phyloP scores from a whole-genome alignment of 2,329 filamentous ascomycete species.

The Remersonia thermophila region DNA sequence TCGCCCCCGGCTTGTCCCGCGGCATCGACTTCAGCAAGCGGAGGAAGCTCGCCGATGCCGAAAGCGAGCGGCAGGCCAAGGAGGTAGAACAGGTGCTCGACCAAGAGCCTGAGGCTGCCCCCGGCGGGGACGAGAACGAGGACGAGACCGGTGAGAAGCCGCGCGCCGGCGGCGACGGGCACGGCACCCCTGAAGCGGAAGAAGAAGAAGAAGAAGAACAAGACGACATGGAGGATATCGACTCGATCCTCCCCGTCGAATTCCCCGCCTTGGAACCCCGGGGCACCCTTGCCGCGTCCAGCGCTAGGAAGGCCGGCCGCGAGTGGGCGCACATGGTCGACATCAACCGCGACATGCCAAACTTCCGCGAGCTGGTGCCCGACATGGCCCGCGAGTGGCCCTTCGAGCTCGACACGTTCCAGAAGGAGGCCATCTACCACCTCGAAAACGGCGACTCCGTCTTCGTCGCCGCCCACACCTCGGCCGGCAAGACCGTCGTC shows the following conservation, averaged over 20 bases:
- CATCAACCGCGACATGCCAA: slow-evolving; percentile 82
- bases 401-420: slow-evolving; percentile 94
- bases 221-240: slow-evolving; percentile 54
- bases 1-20: slow-evolving; percentile 69
- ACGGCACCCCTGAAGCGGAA: slow-evolving; percentile 4
- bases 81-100: slow-evolving; percentile 55
- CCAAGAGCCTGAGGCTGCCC: slow-evolving; percentile 30
- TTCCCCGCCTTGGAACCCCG: slow-evolving; percentile 85
- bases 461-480: slow-evolving; percentile 95
- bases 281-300: slow-evolving; percentile 59
- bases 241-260: slow-evolving; percentile 78
- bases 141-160: slow-evolving; percentile 23
- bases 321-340: slow-evolving; percentile 99
- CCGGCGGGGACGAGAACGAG: slow-evolving; percentile 16
- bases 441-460: slow-evolving; percentile 93
- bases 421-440: slow-evolving; percentile 97
- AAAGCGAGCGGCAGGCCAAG: slow-evolving; percentile 52
- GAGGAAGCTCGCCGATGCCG: slow-evolving; percentile 42
- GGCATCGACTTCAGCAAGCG: slow-evolving; percentile 61
- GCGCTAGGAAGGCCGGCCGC: slow-evolving; percentile 59
- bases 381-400: slow-evolving; percentile 96
- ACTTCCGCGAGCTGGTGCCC: slow-evolving; percentile 84
- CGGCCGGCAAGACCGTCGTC: slow-evolving; percentile 94
- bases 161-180: slow-evolving; percentile 10
- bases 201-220: slow-evolving; percentile 21